Conservation (phyloP, 2,329 filamentous ascomycete species). For the Lasiodiplodia sp. region DNA sequence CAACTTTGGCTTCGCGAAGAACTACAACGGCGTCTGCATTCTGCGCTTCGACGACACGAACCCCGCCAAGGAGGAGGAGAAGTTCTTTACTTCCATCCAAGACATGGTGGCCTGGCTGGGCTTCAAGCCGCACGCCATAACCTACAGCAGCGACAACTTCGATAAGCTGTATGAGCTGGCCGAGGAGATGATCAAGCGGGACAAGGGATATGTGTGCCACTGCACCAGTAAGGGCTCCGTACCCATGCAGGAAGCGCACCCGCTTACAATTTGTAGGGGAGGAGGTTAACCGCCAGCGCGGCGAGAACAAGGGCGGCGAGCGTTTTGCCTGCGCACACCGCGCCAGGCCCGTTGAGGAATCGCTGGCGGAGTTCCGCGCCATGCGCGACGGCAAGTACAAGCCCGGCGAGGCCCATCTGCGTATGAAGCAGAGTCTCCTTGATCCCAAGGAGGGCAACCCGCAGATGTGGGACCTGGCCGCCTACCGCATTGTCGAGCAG, state of each 20-base stretch:
- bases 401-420: constrained; percentile 80
- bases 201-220: constrained; percentile 81
- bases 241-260: neutral
- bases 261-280: constrained; percentile 59
- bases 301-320: constrained; percentile 69
- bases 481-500: constrained; percentile 83
- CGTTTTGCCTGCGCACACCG: constrained; percentile 84
- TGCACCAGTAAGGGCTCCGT: constrained; percentile 64
- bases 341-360: constrained; percentile 75
- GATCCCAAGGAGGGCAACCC: constrained; percentile 77
- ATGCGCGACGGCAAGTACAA: constrained; percentile 94
- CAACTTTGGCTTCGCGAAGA: constrained; percentile 93
- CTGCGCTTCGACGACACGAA: constrained; percentile 94
- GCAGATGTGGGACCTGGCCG: constrained; percentile 95
- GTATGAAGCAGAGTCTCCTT: constrained; percentile 86
- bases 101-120: constrained; percentile 88
- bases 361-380: constrained; percentile 80
- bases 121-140: constrained; percentile 80
- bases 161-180: constrained; percentile 86
- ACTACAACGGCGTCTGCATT: constrained; percentile 79
- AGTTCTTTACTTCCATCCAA: constrained; percentile 87
- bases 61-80: constrained; percentile 88
- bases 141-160: constrained; percentile 91
- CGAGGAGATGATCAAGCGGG: constrained; percentile 79
- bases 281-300: constrained; percentile 86